These are phyloP conservation scores for Chaetoceros tenuissimus DNA, from an alignment of 108 stramenopile genomes.

Conservation along the genomic window DNA sequence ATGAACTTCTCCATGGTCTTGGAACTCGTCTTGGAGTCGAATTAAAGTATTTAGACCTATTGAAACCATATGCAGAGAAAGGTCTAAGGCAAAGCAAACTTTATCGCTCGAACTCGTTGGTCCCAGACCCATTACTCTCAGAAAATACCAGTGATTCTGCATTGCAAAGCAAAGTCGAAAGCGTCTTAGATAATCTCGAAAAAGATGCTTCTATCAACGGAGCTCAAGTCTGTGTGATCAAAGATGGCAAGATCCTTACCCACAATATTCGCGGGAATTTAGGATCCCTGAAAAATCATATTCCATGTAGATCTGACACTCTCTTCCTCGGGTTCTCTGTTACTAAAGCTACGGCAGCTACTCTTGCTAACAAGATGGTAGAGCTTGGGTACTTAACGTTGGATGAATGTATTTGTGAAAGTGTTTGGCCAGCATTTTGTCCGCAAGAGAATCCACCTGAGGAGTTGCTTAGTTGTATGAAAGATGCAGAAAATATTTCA, in stretches of 20 bases:
- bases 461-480: neutral
- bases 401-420: conserved; percentile 12
- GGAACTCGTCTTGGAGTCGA: conserved; percentile 13
- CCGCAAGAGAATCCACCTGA: neutral
- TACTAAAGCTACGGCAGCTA: conserved; percentile 2
- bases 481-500: conserved; percentile 2
- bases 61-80: conserved; percentile 17
- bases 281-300: conserved; percentile 1
- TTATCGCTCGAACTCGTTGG: conserved; percentile 1
- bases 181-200: neutral
- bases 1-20: conserved; percentile 19
- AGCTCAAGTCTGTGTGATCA: conserved; percentile 6
- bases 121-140: neutral
- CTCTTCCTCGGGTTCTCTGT: conserved; percentile 2
- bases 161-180: conserved; percentile 5
- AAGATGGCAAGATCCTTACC: neutral
- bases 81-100: conserved; percentile 1
- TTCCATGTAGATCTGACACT: neutral
- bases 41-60: conserved; percentile 13
- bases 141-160: conserved; percentile 1
- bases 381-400: conserved; percentile 2
- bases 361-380: conserved; percentile 1
- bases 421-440: conserved; percentile 18
- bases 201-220: neutral
- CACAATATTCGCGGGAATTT: neutral